Base-by-base conservation (phyloP, 805 yeast genomes). In the Pichia gijzeniarum region DNA sequence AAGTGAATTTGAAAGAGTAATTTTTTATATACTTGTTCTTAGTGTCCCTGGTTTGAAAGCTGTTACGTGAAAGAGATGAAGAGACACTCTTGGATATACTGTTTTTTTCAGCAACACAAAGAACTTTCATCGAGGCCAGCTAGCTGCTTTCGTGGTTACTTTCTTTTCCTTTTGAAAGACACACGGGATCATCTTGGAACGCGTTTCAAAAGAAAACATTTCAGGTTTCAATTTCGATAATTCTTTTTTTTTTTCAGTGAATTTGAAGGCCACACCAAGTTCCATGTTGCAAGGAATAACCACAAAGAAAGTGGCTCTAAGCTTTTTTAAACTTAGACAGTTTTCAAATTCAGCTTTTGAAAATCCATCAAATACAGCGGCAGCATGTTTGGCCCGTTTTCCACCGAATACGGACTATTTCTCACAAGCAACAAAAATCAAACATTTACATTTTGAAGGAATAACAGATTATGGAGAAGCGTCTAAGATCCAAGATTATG, bases 51-150 rank as follows among this genome's bases (percentile, higher is more conserved):
- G 73, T 34, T 22, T 31, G 37, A n/a, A 38, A 41, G 30, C 37
- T 35, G 14, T 34, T 32, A 6, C 35, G 95, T 16, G 93, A 80
- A 2, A 93, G 73, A 1, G 82, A 81, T 33, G 65, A 61, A 0
- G 95, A 75, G 12, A 93, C 89, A 12, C 87, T 83, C 60, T 82
- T 87, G 3, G 97, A 95, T 40, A 93, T 93, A 1, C 96, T 86
- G 46, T 95, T 95, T 65, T 93, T 93, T 67, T 93, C 99, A 2
- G 99, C 99, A 46, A 93, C 96, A 66, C 97, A 91, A 40, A 93
- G 76, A 4, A 93, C 77, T 53, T 69, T 80, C 93, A 86, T 84
- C 36, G 18, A 43, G 18, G 16, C 33, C 10, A 30, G 14, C 13
- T 12, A 30, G 33, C 33, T 7, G 9, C 37, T 16, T 35, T 21